Evolutionary conservation across 2,329 filamentous ascomycete species (phyloP).

Genomic region (Apiospora pterosperma): DNA sequence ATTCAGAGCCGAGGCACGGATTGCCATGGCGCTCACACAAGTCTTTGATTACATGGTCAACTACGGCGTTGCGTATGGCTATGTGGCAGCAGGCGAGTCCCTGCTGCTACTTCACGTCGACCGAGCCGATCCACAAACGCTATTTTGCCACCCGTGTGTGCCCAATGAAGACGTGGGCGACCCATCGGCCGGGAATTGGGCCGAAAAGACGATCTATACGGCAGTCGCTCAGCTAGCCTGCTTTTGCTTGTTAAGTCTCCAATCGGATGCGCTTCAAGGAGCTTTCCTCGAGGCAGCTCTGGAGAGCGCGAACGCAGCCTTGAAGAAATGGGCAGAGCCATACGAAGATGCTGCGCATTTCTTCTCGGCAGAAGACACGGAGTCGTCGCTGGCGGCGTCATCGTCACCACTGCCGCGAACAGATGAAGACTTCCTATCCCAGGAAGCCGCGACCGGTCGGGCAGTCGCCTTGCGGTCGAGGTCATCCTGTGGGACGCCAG

Average conservation of each 20-base stretch:
- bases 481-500: slow-evolving; percentile 6
- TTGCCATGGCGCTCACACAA: slow-evolving; percentile 18
- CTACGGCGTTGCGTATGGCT: slow-evolving; percentile 19
- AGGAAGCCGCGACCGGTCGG: neutral
- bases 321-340: slow-evolving; percentile 15
- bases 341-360: slow-evolving; percentile 14
- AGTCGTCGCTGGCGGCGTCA: neutral
- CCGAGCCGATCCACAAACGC: slow-evolving; percentile 10
- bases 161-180: slow-evolving; percentile 9
- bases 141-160: slow-evolving; percentile 15
- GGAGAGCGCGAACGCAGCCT: slow-evolving; percentile 6
- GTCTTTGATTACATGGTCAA: slow-evolving; percentile 19
- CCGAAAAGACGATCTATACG: slow-evolving; percentile 10
- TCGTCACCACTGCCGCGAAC: slow-evolving; percentile 5
- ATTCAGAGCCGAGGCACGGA: slow-evolving; percentile 7
- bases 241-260: slow-evolving; percentile 17
- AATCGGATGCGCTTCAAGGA: slow-evolving; percentile 13
- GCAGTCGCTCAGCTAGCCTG: slow-evolving; percentile 17
- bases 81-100: slow-evolving; percentile 21
- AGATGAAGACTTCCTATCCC: slow-evolving; percentile 6
- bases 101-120: slow-evolving; percentile 22
- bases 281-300: slow-evolving; percentile 9
- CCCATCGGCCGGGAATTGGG: neutral
- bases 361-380: neutral
- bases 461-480: slow-evolving; percentile 4